Conservation (phyloP, 345 rosid genomes). For the Draba incana region DNA sequence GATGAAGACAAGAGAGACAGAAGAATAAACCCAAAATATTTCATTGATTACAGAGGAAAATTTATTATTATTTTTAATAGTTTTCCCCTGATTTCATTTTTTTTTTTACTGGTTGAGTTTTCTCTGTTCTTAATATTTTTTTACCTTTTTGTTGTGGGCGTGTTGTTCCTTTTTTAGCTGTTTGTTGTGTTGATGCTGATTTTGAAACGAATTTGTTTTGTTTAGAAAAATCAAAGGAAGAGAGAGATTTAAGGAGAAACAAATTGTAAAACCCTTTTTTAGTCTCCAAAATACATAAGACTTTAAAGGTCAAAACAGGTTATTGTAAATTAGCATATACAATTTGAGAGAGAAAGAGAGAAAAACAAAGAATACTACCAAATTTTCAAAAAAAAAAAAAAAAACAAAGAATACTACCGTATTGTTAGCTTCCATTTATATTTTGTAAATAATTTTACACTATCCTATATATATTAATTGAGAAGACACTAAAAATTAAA, state of each 20-base stretch:
- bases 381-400: no score
- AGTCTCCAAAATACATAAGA: not conserved
- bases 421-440: no score
- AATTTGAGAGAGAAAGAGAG: no score
- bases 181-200: not conserved
- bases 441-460: no score
- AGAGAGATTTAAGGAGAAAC: conserved; percentile 34
- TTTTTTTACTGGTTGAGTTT: not conserved
- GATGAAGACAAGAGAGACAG: conserved; percentile 20
- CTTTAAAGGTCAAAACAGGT: no score
- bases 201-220: conserved; percentile 16
- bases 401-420: no score
- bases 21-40: conserved; percentile 12
- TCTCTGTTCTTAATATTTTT: not conserved
- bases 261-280: conserved; percentile 24
- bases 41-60: conserved; percentile 11
- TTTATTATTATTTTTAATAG: not conserved
- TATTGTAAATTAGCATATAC: no score
- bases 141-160: conserved; percentile 1
- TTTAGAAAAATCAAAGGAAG: conserved; percentile 17
- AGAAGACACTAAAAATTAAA: no score
- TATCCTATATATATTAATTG: no score
- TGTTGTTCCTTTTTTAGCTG: conserved; percentile 3
- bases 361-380: no score
- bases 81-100: not conserved